phyloP scores from a whole-genome alignment of 768 basidiomycete species.

The Suillus sp. region DNA sequence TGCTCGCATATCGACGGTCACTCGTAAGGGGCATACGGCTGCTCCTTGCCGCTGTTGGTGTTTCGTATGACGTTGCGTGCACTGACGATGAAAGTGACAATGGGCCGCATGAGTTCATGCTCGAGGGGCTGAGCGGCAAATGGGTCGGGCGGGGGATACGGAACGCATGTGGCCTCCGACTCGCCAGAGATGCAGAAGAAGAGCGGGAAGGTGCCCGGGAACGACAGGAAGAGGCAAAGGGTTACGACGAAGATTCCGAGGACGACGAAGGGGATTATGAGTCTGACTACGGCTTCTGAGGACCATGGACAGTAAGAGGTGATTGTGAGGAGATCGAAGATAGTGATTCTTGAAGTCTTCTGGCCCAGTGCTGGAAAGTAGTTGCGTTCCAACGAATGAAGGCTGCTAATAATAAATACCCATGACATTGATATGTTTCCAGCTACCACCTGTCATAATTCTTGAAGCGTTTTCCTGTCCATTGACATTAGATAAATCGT shows the following conservation, averaged over 20 bases:
- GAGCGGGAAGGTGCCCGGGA: too few relatives aligned
- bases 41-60: background rate
- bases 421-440: background rate
- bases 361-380: background rate
- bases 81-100: background rate
- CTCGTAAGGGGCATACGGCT: background rate
- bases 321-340: background rate
- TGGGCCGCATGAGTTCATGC: too few relatives aligned
- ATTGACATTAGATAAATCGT: background rate
- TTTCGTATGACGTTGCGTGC: background rate
- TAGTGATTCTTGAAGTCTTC: background rate
- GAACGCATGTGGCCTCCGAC: too few relatives aligned
- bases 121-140: background rate
- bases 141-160: too few relatives aligned
- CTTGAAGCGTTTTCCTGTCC: background rate
- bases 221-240: too few relatives aligned
- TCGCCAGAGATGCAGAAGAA: too few relatives aligned
- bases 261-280: background rate
- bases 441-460: background rate
- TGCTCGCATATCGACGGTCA: background rate
- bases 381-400: background rate
- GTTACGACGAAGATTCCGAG: background rate
- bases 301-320: background rate
- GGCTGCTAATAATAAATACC: background rate
- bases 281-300: background rate